Conservation (phyloP, 1,284 basidiomycete species). For the Microbotryum silenes-acaulis region DNA sequence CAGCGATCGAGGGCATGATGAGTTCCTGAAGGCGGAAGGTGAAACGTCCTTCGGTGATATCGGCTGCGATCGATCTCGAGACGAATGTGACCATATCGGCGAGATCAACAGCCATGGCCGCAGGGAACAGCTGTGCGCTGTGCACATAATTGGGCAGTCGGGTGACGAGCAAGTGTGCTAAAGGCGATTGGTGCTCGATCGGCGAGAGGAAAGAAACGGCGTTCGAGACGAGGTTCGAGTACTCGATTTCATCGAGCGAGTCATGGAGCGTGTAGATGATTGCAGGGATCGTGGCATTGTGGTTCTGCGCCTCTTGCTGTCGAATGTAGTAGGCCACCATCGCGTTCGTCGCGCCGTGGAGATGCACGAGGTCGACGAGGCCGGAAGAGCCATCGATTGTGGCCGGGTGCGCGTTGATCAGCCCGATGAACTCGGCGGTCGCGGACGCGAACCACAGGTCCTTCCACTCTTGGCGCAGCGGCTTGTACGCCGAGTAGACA, state of each 20-base stretch:
- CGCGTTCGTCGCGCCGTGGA: slow-evolving; percentile 29
- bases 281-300: slow-evolving; percentile 2
- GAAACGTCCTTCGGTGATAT: slow-evolving; percentile 19
- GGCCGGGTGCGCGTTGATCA: not conserved
- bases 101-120: slow-evolving; percentile 22
- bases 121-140: slow-evolving; percentile 19
- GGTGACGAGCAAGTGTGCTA: too few species aligned
- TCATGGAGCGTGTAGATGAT: slow-evolving; percentile 27
- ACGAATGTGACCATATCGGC: slow-evolving; percentile 23
- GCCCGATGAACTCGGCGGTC: slow-evolving; percentile 10
- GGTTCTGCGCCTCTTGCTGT: not conserved
- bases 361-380: slow-evolving; percentile 19
- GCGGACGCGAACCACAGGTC: slow-evolving; percentile 22
- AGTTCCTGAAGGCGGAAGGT: slow-evolving; percentile 23
- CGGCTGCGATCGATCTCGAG: slow-evolving; percentile 20
- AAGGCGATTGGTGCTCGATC: slow-evolving; percentile 1
- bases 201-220: slow-evolving; percentile 5
- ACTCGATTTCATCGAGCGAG: slow-evolving; percentile 26
- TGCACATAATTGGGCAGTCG: slow-evolving; percentile 6
- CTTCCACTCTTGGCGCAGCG: slow-evolving; percentile 27
- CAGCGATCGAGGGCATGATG: slow-evolving; percentile 23
- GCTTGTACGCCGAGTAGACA: slow-evolving; percentile 26
- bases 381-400: not conserved
- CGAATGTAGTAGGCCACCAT: slow-evolving; percentile 20
- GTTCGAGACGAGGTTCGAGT: slow-evolving; percentile 23